A percentile compares a stretch with the other conserved stretches of the same genome.
Conservation (phyloP, 306 rosid genomes). For the Begonia masoniana region DNA sequence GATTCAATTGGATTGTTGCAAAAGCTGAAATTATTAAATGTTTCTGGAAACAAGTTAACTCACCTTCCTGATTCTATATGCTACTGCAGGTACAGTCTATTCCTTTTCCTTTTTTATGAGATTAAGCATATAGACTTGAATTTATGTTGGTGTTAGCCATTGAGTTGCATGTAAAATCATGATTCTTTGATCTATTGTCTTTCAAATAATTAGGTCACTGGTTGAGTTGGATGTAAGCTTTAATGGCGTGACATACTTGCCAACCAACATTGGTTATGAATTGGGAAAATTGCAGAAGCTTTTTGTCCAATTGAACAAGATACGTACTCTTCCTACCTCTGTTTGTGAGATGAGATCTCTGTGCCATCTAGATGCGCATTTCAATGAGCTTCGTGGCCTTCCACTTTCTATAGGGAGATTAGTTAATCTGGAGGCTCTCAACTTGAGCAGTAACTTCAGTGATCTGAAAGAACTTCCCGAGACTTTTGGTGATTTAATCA, state of each 20-base stretch:
- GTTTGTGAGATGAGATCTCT: slow-evolving; percentile 73
- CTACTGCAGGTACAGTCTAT: slow-evolving; percentile 59
- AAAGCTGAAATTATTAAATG: slow-evolving; percentile 54
- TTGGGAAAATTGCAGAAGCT: slow-evolving; percentile 53
- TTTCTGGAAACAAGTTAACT: slow-evolving; percentile 58
- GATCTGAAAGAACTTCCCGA: slow-evolving; percentile 75
- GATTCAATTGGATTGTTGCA: slow-evolving; percentile 79
- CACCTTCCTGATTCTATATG: slow-evolving; percentile 73
- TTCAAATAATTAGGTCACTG: slow-evolving; percentile 55
- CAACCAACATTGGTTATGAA: slow-evolving; percentile 83
- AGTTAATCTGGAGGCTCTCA: slow-evolving; percentile 46
- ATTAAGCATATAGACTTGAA: not conserved
- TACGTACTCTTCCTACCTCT: slow-evolving; percentile 75
- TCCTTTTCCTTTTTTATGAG: not conserved
- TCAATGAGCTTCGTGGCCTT: slow-evolving; percentile 79
- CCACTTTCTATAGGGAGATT: slow-evolving; percentile 65
- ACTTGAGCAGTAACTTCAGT: slow-evolving; percentile 72
- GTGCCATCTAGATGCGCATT: slow-evolving; percentile 77
- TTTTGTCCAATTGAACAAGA: slow-evolving; percentile 57
- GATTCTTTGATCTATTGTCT: not conserved
- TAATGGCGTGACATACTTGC: slow-evolving; percentile 76
- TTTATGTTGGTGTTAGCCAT: not conserved
- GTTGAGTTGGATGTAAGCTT: slow-evolving; percentile 90
- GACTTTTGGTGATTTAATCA: slow-evolving; percentile 66
- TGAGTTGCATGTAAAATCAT: not conserved